Evolutionary conservation across 176 grass and related monocot species (phyloP), one percentile per base, ranked within the genome.

Genomic region (Triticum timopheevii): DNA sequence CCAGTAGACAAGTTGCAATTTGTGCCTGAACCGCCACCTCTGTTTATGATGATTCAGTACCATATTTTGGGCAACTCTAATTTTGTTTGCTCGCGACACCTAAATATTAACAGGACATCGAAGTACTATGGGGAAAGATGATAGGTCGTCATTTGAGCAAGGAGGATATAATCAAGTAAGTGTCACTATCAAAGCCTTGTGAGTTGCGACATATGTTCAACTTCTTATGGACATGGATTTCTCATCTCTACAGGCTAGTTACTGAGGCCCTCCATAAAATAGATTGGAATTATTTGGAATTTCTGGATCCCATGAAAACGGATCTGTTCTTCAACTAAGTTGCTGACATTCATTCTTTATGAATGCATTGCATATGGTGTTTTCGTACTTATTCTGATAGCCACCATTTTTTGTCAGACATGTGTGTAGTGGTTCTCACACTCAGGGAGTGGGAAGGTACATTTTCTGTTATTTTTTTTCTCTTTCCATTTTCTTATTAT

Each of bases 101-200:
- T n/a, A n/a, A n/a, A n/a, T n/a, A n/a, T n/a, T n/a, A n/a, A n/a
- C n/a, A n/a, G n/a, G n/a, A n/a, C n/a, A n/a, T n/a, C n/a, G n/a
- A n/a, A n/a, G n/a, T n/a, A n/a, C n/a, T n/a, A n/a, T n/a, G 96
- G 93, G 96, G 94, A 91, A 98, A 98, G 86, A 95, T 98, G 93
- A 87, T 93, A 88, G 79, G 88, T 10, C 90, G 86, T 13, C 72
- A 87, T 66, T 81, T 92, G 15, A 90, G 84, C 88, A 92, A 90
- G 72, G 84, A 92, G 91, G 42, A 66, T n/a, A n/a, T n/a, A n/a
- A n/a, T n/a, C n/a, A n/a, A n/a, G n/a, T n/a, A n/a, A n/a, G n/a
- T n/a, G n/a, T n/a, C n/a, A n/a, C n/a, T n/a, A n/a, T n/a, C n/a
- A n/a, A n/a, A n/a, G n/a, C n/a, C n/a, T n/a, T n/a, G n/a, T n/a